These are phyloP conservation scores for Lecanicillium sp. DNA, from an alignment of 2,329 filamentous ascomycete genomes.

Conservation along the genomic window DNA sequence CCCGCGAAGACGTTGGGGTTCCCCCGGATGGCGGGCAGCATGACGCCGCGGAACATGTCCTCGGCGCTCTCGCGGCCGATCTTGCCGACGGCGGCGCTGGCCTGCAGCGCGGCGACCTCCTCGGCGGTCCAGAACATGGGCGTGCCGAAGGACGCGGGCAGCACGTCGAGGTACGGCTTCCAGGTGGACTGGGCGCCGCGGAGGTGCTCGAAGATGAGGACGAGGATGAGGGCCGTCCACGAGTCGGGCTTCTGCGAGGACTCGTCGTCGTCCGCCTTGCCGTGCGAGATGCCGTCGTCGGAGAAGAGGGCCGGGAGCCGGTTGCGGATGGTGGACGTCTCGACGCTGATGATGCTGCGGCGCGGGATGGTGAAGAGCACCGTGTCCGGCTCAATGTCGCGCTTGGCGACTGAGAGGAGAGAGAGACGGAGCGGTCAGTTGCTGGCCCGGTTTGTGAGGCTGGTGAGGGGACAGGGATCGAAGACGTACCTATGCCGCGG, in stretches of 20 bases:
- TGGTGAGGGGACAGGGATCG: too few relatives aligned
- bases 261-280: slow-evolving; percentile 31
- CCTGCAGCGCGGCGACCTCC: slow-evolving; percentile 69
- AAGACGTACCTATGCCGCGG: slow-evolving; percentile 48
- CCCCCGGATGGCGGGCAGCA: slow-evolving; percentile 46
- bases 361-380: slow-evolving; percentile 77
- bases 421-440: not conserved
- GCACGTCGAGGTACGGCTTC: slow-evolving; percentile 70
- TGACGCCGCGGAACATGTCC: slow-evolving; percentile 53
- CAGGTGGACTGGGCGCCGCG: slow-evolving; percentile 58
- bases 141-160: slow-evolving; percentile 70
- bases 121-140: slow-evolving; percentile 80
- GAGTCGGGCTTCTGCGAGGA: slow-evolving; percentile 38
- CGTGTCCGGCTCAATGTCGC: slow-evolving; percentile 67
- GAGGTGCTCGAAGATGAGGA: slow-evolving; percentile 71
- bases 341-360: slow-evolving; percentile 60
- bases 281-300: slow-evolving; percentile 25
- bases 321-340: slow-evolving; percentile 62
- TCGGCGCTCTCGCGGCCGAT: slow-evolving; percentile 71
- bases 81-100: slow-evolving; percentile 68
- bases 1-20: slow-evolving; percentile 39
- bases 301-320: slow-evolving; percentile 51
- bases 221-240: slow-evolving; percentile 60
- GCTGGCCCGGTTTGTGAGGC: too few relatives aligned
- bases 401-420: slow-evolving; percentile 54